These are phyloP conservation scores for Lepidopterella palustris DNA, from an alignment of 495 filamentous ascomycete species.

Conservation along the genomic window DNA sequence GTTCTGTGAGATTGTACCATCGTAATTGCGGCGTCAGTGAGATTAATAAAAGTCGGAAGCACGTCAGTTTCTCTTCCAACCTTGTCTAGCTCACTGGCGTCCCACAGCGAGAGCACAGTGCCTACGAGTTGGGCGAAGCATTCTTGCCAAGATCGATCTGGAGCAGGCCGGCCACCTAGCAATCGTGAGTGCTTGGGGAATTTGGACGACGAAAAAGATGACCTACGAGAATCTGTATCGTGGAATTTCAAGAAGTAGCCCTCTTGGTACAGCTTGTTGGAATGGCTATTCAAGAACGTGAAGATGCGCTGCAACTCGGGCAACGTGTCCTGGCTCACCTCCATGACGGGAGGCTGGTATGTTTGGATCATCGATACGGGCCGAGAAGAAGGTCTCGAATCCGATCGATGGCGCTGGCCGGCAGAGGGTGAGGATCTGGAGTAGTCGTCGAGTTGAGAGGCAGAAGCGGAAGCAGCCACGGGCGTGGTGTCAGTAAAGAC, in stretches of 20 bases:
- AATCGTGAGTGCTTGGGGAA: slow-evolving; percentile 28
- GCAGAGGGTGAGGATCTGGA: slow-evolving; percentile 14
- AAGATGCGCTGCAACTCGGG: slow-evolving; percentile 94
- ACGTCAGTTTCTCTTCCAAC: slow-evolving; percentile 79
- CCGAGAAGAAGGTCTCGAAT: slow-evolving; percentile 45
- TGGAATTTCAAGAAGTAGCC: slow-evolving; percentile 95
- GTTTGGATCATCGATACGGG: slow-evolving; percentile 64
- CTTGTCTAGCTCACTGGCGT: slow-evolving; percentile 85
- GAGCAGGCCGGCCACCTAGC: slow-evolving; percentile 75
- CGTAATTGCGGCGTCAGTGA: slow-evolving; percentile 94
- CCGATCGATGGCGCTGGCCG: slow-evolving; percentile 17
- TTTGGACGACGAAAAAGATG: neutral
- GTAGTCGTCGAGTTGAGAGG: slow-evolving; percentile 20
- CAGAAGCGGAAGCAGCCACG: slow-evolving; percentile 13
- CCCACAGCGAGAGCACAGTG: slow-evolving; percentile 92
- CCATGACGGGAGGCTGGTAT: slow-evolving; percentile 82
- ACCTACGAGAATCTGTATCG: slow-evolving; percentile 82
- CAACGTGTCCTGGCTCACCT: slow-evolving; percentile 74
- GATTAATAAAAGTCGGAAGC: slow-evolving; percentile 89
- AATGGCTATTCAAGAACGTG: slow-evolving; percentile 86
- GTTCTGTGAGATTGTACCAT: slow-evolving; percentile 57
- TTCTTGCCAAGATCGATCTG: slow-evolving; percentile 88
- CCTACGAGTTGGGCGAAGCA: slow-evolving; percentile 96
- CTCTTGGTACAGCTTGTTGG: slow-evolving; percentile 94
- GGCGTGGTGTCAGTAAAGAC: neutral